phyloP scores from a whole-genome alignment of 2,329 filamentous ascomycete genomes.

The Calycina herbarum region DNA sequence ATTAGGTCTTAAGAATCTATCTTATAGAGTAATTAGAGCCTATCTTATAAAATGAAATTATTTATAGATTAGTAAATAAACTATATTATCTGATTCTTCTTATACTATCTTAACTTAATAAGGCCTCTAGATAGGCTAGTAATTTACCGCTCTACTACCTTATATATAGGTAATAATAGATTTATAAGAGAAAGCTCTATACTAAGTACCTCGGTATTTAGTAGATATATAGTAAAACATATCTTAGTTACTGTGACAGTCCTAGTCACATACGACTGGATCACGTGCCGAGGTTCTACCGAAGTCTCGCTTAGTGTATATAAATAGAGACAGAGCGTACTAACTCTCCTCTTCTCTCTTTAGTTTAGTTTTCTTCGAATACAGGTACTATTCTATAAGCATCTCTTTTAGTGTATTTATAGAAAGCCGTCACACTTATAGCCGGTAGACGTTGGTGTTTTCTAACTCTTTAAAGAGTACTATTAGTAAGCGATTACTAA shows the following conservation, averaged over 20 bases:
- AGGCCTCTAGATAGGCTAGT: slow-evolving; percentile 23
- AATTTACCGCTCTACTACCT: slow-evolving; percentile 16
- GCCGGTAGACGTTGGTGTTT: too few relatives aligned
- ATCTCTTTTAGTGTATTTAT: too few relatives aligned
- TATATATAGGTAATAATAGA: background rate
- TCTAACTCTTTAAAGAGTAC: too few relatives aligned
- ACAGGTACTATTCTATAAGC: too few relatives aligned
- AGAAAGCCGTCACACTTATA: too few relatives aligned
- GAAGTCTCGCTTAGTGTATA: too few relatives aligned
- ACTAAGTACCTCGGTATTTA: slow-evolving; percentile 9
- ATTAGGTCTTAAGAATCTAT: slow-evolving; percentile 1
- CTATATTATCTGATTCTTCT: slow-evolving; percentile 35
- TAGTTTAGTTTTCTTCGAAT: too few relatives aligned
- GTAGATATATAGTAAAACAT: slow-evolving; percentile 10
- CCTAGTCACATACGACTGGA: too few relatives aligned
- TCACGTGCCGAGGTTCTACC: too few relatives aligned
- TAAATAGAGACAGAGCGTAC: too few relatives aligned
- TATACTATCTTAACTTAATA: slow-evolving; percentile 17
- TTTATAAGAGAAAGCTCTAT: slow-evolving; percentile 1
- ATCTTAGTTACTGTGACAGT: slow-evolving; percentile 13
- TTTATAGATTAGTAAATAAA: slow-evolving; percentile 42
- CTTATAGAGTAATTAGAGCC: slow-evolving; percentile 7
- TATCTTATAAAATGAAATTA: slow-evolving; percentile 41
- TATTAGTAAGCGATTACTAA: too few relatives aligned
- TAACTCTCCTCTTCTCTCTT: too few relatives aligned